Percentiles rank a stretch among this genome's conserved stretches.
Evolutionary conservation across 2,329 filamentous ascomycete species (phyloP).

Genomic region (Sphaceloma murrayae): DNA sequence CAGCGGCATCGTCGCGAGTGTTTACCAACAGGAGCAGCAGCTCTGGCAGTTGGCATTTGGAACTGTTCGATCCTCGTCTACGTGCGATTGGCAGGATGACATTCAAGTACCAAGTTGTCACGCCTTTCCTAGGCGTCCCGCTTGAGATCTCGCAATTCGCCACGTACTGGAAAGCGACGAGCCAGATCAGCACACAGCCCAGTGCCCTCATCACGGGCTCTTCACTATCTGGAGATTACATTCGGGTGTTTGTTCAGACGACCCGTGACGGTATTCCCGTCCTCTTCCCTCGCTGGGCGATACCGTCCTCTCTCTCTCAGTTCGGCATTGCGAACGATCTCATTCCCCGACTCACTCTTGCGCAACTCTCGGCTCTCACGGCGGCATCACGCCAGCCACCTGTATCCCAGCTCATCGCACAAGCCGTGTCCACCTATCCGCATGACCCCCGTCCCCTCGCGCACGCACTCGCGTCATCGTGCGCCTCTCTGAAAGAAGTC

Average conservation of each 20-base stretch:
- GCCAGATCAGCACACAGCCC: conserved; percentile 75
- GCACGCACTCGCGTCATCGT: conserved; percentile 43
- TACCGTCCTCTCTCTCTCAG: conserved; percentile 45
- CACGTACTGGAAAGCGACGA: conserved; percentile 98
- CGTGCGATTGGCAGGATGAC: conserved; percentile 87
- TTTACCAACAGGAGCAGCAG: conserved; percentile 69
- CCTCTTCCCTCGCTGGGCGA: conserved; percentile 75
- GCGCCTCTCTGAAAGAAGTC: conserved; percentile 69
- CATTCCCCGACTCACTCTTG: conserved; percentile 65
- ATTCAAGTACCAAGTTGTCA: conserved; percentile 93
- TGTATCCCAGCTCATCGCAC: conserved; percentile 8
- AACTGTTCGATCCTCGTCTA: conserved; percentile 83
- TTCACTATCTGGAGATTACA: conserved; percentile 90
- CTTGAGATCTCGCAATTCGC: conserved; percentile 97
- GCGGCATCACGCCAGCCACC: conserved; percentile 25
- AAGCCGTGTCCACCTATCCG: conserved; percentile 18
- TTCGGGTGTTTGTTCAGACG: conserved; percentile 82
- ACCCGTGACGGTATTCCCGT: conserved; percentile 82
- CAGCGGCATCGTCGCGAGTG: conserved; percentile 77
- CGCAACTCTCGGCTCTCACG: conserved; percentile 53
- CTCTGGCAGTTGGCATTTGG: conserved; percentile 71
- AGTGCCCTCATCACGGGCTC: conserved; percentile 88
- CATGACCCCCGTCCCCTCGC: conserved; percentile 21
- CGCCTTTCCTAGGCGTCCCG: conserved; percentile 84
- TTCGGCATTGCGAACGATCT: conserved; percentile 66